Percentiles rank a stretch among this genome's conserved stretches.
phyloP scores from a whole-genome alignment of 1,284 basidiomycete genomes.

The Pyrrhoderma noxium region DNA sequence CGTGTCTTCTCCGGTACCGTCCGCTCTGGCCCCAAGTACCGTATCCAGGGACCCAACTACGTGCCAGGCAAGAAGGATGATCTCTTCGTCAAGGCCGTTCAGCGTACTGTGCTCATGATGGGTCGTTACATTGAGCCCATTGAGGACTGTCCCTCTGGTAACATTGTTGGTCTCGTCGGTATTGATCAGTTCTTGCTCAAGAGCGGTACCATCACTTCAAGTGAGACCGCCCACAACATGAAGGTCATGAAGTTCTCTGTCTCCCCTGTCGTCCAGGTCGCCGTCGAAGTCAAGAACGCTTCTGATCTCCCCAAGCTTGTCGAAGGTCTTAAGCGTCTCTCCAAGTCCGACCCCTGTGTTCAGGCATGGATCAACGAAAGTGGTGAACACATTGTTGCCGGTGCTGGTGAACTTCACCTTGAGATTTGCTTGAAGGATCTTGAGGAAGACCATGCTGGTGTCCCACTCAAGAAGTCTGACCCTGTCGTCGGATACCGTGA shows the following conservation, averaged over 20 bases:
- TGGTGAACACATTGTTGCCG: slow-evolving; percentile 98
- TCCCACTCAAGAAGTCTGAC: slow-evolving; percentile 98
- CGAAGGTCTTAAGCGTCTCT: slow-evolving; percentile 99
- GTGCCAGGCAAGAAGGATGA: slow-evolving; percentile 99
- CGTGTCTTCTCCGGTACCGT: slow-evolving; percentile 99
- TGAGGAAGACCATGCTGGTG: slow-evolving; percentile 99
- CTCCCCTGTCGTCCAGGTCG: slow-evolving; percentile 98
- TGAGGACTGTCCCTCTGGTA: slow-evolving; percentile 98
- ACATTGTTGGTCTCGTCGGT: slow-evolving; percentile 99
- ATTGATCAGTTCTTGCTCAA: slow-evolving; percentile 99
- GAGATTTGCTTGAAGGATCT: slow-evolving; percentile 99
- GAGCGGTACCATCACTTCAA: slow-evolving; percentile 95
- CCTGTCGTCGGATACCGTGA: slow-evolving; percentile 98
- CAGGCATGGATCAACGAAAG: slow-evolving; percentile 91
- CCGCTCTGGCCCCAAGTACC: slow-evolving; percentile 95
- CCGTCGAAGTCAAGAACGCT: slow-evolving; percentile 99
- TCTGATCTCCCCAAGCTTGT: slow-evolving; percentile 99
- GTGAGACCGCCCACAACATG: slow-evolving; percentile 99
- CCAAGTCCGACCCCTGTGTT: slow-evolving; percentile 99
- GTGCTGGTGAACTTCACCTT: slow-evolving; percentile 98
- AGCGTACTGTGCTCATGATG: slow-evolving; percentile 99
- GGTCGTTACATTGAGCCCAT: slow-evolving; percentile 98
- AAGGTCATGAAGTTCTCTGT: slow-evolving; percentile 99
- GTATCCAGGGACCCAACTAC: slow-evolving; percentile 99
- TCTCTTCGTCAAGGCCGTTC: slow-evolving; percentile 96